These are phyloP conservation scores for Candida ortonii DNA, from an alignment of 805 yeast species.

Conservation along the genomic window DNA sequence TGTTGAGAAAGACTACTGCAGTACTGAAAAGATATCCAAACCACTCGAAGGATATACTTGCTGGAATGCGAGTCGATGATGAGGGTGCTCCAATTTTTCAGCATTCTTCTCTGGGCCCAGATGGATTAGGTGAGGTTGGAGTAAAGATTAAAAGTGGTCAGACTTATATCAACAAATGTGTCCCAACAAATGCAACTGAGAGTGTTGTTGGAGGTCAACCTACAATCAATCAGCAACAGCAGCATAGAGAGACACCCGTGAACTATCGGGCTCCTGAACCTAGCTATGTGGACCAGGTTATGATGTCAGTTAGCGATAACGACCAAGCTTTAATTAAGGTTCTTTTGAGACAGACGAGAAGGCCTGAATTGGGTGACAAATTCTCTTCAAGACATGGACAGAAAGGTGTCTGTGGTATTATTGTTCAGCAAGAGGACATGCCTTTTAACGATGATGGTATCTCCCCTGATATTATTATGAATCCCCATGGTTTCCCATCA, in stretches of 20 bases:
- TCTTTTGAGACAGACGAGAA: constrained; percentile 86
- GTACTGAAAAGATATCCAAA: constrained; percentile 88
- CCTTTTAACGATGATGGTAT: constrained; percentile 94
- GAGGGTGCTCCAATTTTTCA: constrained; percentile 79
- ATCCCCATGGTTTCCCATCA: constrained; percentile 99
- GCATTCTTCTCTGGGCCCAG: constrained; percentile 85
- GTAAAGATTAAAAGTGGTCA: constrained; percentile 87
- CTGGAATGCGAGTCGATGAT: constrained; percentile 87
- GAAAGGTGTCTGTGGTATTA: constrained; percentile 98
- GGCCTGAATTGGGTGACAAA: constrained; percentile 97
- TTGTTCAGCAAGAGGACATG: constrained; percentile 94
- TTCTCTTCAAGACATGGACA: constrained; percentile 98
- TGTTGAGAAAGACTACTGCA: constrained; percentile 86
- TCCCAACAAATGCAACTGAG: constrained; percentile 83
- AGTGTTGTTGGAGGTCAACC: constrained; percentile 46
- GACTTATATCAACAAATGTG: constrained; percentile 88
- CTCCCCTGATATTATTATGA: constrained; percentile 94
- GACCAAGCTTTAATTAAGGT: constrained; percentile 95
- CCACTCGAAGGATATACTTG: constrained; percentile 86
- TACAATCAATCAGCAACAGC: constrained; percentile 33
- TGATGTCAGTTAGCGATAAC: constrained; percentile 94
- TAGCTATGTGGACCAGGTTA: constrained; percentile 91
- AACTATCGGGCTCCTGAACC: constrained; percentile 94
- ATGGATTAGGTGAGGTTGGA: constrained; percentile 97
- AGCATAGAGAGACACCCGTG: constrained; percentile 87